Evolutionary conservation across 2,329 filamentous ascomycete species (phyloP), one percentile per base, ranked within the genome.

Genomic region (Thelonectria discophora): DNA sequence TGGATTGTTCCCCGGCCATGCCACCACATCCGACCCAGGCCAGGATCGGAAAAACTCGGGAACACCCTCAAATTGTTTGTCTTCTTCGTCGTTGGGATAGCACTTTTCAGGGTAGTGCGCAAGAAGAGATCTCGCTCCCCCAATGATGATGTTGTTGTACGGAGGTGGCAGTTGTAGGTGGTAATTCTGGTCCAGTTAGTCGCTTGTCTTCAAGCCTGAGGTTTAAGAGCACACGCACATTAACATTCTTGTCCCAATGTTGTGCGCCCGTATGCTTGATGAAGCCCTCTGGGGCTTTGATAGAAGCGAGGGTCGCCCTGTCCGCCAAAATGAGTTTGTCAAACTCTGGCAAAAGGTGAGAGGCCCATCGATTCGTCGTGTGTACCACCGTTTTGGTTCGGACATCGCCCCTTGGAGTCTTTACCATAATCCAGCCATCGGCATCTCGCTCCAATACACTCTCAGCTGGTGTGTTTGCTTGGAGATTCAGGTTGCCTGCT

Each of bases 211-310:
- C 3, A 7, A 2, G 13, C 34, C 13, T 7, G n/a, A n/a, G n/a
- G n/a, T 8, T 2, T n/a, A 3, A 10, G 32, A 24, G 18, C n/a
- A 48, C 53, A 13, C n/a, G n/a, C 3, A 62, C 54, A 30, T 62
- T 62, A n/a, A 58, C 55, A 17, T 52, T 42, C 34, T 42, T 58
- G 45, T 62, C 59, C 59, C 59, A 62, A 11, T 62, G 59, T 27
- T 62, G 59, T 11, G 59, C 59, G 17, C 59, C 59, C 15, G 59
- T 62, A 6, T 54, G 53, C 27, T 49, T 62, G 34, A 62, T 58
- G 24, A 58, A 58, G 2, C 59, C 59, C 37, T 62, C 54, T 5
- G 59, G 59, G 7, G 59, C 59, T 3, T 47, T 40, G 11, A 62
- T 32, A 3, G 59, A 32, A 5, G 59, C 59, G 37, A 62, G 9